A percentile compares a stretch with the other conserved stretches of the same genome.
These are phyloP conservation scores for Tagetes erecta DNA, from an alignment of 129 eudicot genomes.

Conservation along the genomic window DNA sequence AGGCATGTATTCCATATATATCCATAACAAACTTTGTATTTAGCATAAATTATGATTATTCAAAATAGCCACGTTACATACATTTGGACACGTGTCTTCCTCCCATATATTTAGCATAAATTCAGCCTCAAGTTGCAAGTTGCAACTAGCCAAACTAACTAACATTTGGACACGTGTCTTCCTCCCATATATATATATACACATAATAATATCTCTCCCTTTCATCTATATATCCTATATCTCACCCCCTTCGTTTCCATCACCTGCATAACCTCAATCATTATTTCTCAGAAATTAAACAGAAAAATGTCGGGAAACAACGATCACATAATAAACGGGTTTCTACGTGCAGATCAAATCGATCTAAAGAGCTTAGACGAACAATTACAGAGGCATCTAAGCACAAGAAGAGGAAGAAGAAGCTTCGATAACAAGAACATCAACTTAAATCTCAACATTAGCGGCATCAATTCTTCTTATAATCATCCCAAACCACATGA, in stretches of 20 bases:
- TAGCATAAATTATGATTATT: too few species aligned
- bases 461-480: constrained; percentile 14
- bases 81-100: too few species aligned
- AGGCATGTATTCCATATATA: too few species aligned
- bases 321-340: constrained; percentile 46
- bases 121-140: background rate
- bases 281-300: background rate
- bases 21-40: too few species aligned
- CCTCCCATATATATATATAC: background rate
- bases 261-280: constrained; percentile 1
- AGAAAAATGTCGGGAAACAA: constrained; percentile 35
- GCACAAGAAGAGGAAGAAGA: constrained; percentile 39
- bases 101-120: background rate
- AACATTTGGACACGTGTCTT: constrained; percentile 16
- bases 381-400: constrained; percentile 72
- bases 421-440: constrained; percentile 34
- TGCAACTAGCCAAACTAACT: background rate
- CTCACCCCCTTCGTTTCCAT: constrained; percentile 16
- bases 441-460: constrained; percentile 29
- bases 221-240: background rate
- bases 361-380: constrained; percentile 96
- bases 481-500: constrained; percentile 2
- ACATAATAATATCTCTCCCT: constrained; percentile 2
- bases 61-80: too few species aligned
- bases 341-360: constrained; percentile 88